These are phyloP conservation scores for Malania oleifera DNA, from an alignment of 164 flowering plant genomes.

Conservation along the genomic window DNA sequence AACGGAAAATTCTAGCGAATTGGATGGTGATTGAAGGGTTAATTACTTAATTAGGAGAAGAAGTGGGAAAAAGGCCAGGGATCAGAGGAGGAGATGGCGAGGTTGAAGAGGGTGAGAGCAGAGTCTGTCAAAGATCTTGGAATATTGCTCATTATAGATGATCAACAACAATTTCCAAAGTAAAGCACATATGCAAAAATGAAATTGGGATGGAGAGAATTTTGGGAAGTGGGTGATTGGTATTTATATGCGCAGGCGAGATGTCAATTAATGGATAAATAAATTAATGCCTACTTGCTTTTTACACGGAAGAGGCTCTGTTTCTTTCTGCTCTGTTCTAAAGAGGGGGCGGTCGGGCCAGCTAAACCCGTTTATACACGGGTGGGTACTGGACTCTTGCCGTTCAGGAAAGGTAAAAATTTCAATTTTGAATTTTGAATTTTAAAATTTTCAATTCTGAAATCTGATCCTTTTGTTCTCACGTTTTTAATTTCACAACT, in stretches of 20 bases:
- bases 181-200: not conserved
- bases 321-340: no score
- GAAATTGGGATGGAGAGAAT: not conserved
- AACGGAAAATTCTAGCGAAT: not conserved
- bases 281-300: no score
- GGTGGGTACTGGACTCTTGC: conserved; percentile 13
- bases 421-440: not conserved
- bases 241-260: no score
- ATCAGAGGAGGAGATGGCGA: conserved; percentile 62
- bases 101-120: conserved; percentile 47
- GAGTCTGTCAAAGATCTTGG: conserved; percentile 52
- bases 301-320: conserved; percentile 14
- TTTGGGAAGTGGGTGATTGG: not conserved
- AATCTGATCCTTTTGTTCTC: no score
- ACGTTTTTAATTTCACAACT: no score
- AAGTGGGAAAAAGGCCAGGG: conserved; percentile 68
- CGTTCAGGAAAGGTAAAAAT: no score
- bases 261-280: no score
- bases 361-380: not conserved
- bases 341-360: not conserved
- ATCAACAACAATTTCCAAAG: not conserved
- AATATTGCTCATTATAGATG: conserved; percentile 61
- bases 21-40: not conserved
- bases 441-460: no score
- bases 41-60: conserved; percentile 19